Percentiles rank a stretch among this genome's conserved stretches.
Conservation (phyloP, 2,329 filamentous ascomycete species). For the Pestalotiopsis sp. region DNA sequence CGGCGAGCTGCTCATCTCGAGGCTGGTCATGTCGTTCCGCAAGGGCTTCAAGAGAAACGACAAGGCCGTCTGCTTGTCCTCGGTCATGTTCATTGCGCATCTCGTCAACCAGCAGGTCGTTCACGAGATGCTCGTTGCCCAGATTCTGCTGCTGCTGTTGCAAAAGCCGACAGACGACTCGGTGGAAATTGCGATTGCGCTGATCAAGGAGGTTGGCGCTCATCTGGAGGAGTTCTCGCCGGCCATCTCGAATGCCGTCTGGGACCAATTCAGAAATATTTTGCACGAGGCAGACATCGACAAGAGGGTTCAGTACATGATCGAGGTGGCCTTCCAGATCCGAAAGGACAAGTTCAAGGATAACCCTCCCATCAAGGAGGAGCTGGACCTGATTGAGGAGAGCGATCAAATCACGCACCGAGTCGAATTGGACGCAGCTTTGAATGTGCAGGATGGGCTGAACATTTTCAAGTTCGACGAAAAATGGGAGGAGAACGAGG, state of each 20-base stretch:
- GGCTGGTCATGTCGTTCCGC: constrained; percentile 88
- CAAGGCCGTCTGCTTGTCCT: constrained; percentile 91
- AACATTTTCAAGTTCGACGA: constrained; percentile 96
- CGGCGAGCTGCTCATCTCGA: constrained; percentile 84
- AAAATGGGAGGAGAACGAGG: constrained; percentile 89
- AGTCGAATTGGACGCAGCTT: constrained; percentile 77
- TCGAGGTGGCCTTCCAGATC: constrained; percentile 95
- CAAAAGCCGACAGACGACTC: constrained; percentile 97
- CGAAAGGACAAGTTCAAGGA: constrained; percentile 97
- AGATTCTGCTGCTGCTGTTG: constrained; percentile 88
- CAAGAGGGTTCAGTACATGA: constrained; percentile 98
- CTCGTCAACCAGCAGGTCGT: constrained; percentile 95
- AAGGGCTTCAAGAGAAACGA: constrained; percentile 97
- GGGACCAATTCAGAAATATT: constrained; percentile 94
- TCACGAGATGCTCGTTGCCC: constrained; percentile 89
- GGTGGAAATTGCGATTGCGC: constrained; percentile 93
- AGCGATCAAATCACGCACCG: constrained; percentile 97
- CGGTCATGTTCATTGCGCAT: constrained; percentile 93
- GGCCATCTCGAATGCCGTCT: constrained; percentile 84
- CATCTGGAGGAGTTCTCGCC: constrained; percentile 95
- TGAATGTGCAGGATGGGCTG: constrained; percentile 82
- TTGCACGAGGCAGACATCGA: constrained; percentile 97
- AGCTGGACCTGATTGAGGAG: constrained; percentile 93
- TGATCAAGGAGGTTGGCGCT: constrained; percentile 91
- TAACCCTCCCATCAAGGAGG: constrained; percentile 86